Evolutionary conservation across 192 early-diverging fungal genomes (phyloP).

Genomic region (Umbelopsis vinacea): DNA sequence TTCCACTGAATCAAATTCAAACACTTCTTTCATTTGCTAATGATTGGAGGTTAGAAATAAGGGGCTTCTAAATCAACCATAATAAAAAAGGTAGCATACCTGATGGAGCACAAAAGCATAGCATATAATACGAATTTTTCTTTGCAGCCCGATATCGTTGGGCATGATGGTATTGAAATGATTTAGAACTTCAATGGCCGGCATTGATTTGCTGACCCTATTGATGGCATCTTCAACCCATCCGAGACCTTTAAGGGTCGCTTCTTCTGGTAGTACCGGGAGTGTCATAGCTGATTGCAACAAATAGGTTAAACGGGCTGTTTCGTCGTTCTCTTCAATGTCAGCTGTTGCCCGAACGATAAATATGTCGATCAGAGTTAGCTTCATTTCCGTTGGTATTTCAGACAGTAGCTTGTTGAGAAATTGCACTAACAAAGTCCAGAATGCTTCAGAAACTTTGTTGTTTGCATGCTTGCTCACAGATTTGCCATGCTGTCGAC

Average conservation of each 20-base stretch:
- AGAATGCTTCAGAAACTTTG: constrained; percentile 23
- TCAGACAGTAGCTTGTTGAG: constrained; percentile 23
- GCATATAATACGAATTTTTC: constrained; percentile 2
- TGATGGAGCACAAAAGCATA: constrained; percentile 13
- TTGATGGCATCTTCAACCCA: constrained; percentile 45
- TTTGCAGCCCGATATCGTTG: not conserved
- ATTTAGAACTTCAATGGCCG: not conserved
- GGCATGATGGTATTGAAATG: not conserved
- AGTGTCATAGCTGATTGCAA: constrained; percentile 23
- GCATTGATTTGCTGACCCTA: not conserved
- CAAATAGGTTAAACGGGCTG: not conserved
- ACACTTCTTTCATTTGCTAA: constrained; percentile 30
- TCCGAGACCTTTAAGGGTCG: constrained; percentile 52
- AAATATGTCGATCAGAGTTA: constrained; percentile 29
- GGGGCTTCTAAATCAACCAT: not conserved
- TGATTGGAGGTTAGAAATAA: not conserved
- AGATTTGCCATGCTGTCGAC: not conserved
- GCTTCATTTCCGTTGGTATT: constrained; percentile 27
- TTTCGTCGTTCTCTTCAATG: constrained; percentile 4
- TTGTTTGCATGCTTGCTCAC: not conserved
- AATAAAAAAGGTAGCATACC: not conserved
- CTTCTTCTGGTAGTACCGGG: constrained; percentile 53
- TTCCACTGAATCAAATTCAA: constrained; percentile 32
- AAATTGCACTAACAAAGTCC: constrained; percentile 30
- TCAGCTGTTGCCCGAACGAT: constrained; percentile 15